Conservation (phyloP, 1,284 basidiomycete species). For the Fomitopsis schrenkii region DNA sequence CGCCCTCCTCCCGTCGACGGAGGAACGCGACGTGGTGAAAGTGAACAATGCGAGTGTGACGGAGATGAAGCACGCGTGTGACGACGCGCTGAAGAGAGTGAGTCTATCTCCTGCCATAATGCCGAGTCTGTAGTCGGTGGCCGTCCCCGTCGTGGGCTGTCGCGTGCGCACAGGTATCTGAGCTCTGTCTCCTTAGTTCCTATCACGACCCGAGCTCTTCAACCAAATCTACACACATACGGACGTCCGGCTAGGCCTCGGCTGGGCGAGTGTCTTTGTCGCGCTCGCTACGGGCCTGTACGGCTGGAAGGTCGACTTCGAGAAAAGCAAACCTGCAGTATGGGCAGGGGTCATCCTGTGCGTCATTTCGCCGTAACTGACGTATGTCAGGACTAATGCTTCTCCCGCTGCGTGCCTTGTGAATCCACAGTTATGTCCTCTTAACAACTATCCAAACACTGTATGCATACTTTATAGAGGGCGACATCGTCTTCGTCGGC, state of each 20-base stretch:
- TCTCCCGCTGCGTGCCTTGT: background rate
- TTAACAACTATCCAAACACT: constrained; percentile 68
- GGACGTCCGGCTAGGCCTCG: constrained; percentile 79
- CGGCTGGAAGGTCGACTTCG: constrained; percentile 82
- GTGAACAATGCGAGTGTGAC: constrained; percentile 80
- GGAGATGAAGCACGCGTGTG: constrained; percentile 88
- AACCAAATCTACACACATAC: constrained; percentile 83
- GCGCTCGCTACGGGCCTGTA: constrained; percentile 80
- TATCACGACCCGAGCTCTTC: constrained; percentile 77
- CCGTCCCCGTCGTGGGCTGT: background rate
- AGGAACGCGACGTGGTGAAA: constrained; percentile 63
- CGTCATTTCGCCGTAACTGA: constrained; percentile 27
- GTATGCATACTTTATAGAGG: constrained; percentile 80
- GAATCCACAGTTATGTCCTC: constrained; percentile 56
- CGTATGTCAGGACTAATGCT: background rate
- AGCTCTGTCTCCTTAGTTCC: constrained; percentile 48
- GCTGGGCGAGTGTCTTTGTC: constrained; percentile 80
- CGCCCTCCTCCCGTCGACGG: constrained; percentile 17
- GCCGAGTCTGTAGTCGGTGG: background rate
- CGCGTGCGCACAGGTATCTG: background rate
- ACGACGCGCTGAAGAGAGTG: constrained; percentile 88
- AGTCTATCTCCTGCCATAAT: constrained; percentile 28
- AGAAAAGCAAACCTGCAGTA: constrained; percentile 76
- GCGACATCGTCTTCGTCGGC: constrained; percentile 76
- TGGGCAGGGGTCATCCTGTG: constrained; percentile 75